Conservation (phyloP, 129 eudicot species). For the Flaveria trinervia region DNA sequence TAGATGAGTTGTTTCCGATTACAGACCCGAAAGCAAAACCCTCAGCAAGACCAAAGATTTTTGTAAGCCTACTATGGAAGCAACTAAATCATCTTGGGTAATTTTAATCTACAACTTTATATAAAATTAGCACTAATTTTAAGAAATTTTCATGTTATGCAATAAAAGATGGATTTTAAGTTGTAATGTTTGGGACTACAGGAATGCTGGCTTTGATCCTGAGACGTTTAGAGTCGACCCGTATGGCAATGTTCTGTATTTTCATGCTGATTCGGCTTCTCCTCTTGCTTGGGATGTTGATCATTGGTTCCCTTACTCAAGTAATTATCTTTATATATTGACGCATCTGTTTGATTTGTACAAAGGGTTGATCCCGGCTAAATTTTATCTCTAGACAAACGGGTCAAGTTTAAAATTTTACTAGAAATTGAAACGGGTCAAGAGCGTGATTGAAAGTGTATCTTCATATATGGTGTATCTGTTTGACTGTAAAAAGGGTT, state of each 20-base stretch:
- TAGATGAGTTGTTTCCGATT: constrained; percentile 80
- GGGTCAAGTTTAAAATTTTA: not conserved
- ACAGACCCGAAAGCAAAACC: constrained; percentile 74
- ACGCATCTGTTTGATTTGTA: not conserved
- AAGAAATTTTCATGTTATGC: not conserved
- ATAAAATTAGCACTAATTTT: not conserved
- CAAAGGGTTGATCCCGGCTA: not conserved
- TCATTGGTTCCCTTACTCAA: constrained; percentile 97
- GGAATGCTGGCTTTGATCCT: constrained; percentile 98
- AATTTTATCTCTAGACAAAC: not conserved
- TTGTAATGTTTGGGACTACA: constrained; percentile 21
- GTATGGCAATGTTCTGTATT: constrained; percentile 91
- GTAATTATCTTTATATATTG: constrained; percentile 41
- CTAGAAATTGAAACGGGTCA: not conserved
- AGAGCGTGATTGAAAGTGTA: no score
- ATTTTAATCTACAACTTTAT: constrained; percentile 4
- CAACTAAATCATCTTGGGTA: constrained; percentile 98
- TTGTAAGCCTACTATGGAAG: constrained; percentile 76
- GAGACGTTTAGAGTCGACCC: constrained; percentile 90
- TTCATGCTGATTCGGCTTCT: constrained; percentile 89
- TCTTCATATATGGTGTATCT: not conserved
- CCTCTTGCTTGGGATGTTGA: constrained; percentile 98
- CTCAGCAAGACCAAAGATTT: constrained; percentile 73
- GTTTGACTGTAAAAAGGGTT: not conserved
- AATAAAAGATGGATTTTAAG: constrained; percentile 1